Conservation (phyloP, 2,329 filamentous ascomycete genomes). For the Penicillium aurantiogriseum region DNA sequence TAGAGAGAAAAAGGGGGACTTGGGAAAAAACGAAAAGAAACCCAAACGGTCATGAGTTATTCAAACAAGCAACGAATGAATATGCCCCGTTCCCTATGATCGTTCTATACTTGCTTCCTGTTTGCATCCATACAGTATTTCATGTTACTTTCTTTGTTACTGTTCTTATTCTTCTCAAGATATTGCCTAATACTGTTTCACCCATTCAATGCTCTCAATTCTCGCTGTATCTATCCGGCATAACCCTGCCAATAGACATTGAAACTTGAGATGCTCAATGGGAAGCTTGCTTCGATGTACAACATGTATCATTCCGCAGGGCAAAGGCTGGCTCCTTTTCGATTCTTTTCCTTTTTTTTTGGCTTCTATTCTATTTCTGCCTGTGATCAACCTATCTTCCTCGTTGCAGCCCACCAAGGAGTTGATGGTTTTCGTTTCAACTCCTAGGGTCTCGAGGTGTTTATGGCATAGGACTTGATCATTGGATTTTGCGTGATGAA, state of each 20-base stretch:
- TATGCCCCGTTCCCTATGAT: slow-evolving; percentile 24
- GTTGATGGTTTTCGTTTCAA: not conserved
- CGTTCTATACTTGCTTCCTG: slow-evolving; percentile 9
- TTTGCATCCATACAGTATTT: slow-evolving; percentile 16
- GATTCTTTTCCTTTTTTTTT: not conserved
- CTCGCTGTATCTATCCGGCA: not conserved
- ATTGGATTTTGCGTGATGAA: too few species aligned
- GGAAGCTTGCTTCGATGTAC: slow-evolving; percentile 3
- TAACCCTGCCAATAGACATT: not conserved
- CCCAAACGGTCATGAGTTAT: slow-evolving; percentile 24
- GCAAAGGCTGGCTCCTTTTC: slow-evolving; percentile 11
- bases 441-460: not conserved
- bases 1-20: slow-evolving; percentile 6
- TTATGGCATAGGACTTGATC: not conserved
- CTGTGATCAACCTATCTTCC: not conserved
- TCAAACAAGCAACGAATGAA: slow-evolving; percentile 30
- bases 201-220: not conserved
- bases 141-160: slow-evolving; percentile 18
- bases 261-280: not conserved
- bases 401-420: not conserved
- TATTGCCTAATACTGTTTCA: slow-evolving; percentile 22
- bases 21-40: slow-evolving; percentile 16
- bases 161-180: slow-evolving; percentile 16
- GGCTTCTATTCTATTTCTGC: not conserved
- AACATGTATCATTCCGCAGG: slow-evolving; percentile 7